Percentiles rank a stretch among this genome's conserved stretches.
These are phyloP conservation scores for Hypoxylon crocopeplum DNA, from an alignment of 495 filamentous ascomycete species.

Conservation along the genomic window DNA sequence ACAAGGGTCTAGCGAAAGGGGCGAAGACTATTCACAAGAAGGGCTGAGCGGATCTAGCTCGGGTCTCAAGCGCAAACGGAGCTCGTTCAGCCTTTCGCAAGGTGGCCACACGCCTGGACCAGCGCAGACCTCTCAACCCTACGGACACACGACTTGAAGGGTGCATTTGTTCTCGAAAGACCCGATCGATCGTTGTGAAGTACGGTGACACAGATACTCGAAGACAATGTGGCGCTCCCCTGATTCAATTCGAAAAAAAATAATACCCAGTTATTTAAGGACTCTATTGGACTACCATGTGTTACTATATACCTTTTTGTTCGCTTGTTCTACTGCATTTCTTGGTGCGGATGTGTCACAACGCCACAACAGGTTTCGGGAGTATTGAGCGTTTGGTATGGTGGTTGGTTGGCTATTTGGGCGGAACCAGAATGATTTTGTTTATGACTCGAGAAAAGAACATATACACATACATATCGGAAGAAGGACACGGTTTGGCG, in stretches of 20 bases:
- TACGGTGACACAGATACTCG: conserved; percentile 17
- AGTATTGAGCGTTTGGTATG: conserved; percentile 26
- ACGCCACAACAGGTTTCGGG: conserved; percentile 16
- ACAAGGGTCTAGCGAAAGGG: conserved; percentile 45
- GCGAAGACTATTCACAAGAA: conserved; percentile 50
- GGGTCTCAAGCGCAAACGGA: conserved; percentile 57
- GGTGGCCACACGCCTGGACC: conserved; percentile 33
- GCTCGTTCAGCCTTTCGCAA: conserved; percentile 47
- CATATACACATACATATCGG: conserved; percentile 20
- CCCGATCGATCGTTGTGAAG: conserved; percentile 11
- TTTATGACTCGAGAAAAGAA: conserved; percentile 22
- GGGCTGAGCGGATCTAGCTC: conserved; percentile 40
- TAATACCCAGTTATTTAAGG: conserved; percentile 32
- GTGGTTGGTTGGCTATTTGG: conserved; percentile 2
- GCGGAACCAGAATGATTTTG: conserved; percentile 34
- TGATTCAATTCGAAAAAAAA: conserved; percentile 30
- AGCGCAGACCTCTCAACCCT: conserved; percentile 37
- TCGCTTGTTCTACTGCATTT: conserved; percentile 22
- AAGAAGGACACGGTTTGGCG: conserved; percentile 5
- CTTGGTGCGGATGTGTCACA: conserved; percentile 24
- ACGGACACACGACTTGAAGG: conserved; percentile 37
- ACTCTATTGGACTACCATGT: conserved; percentile 33
- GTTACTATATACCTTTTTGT: conserved; percentile 32
- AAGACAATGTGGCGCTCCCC: conserved; percentile 26
- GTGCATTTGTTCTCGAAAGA: no score